Percentiles rank a stretch among this genome's conserved stretches.
phyloP scores from a whole-genome alignment of 768 basidiomycete species.

The Leucosporidium scottii region DNA sequence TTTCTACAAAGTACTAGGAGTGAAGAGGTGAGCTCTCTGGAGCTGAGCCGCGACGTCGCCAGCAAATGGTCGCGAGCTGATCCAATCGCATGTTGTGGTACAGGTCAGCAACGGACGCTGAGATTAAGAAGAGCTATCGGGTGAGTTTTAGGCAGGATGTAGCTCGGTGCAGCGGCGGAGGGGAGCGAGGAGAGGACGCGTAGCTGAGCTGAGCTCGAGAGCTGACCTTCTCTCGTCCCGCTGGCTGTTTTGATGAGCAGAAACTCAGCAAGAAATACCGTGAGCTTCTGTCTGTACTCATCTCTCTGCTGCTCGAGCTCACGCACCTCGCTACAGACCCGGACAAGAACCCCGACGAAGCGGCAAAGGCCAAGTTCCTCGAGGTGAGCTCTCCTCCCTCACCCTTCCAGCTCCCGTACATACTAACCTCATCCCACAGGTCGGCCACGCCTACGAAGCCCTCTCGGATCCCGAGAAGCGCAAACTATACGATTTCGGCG shows the following conservation, averaged over 20 bases:
- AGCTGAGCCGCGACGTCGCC: too few relatives aligned
- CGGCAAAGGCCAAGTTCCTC: constrained; percentile 76
- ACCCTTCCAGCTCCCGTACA: constrained; percentile 46
- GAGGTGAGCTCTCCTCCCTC: constrained; percentile 42
- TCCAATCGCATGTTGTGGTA: neutral
- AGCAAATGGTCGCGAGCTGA: neutral
- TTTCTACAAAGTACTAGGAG: constrained; percentile 72
- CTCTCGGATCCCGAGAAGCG: constrained; percentile 86
- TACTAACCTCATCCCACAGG: constrained; percentile 36
- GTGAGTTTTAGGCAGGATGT: neutral
- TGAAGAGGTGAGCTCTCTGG: neutral
- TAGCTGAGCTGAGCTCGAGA: too few relatives aligned
- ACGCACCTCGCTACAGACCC: constrained; percentile 63
- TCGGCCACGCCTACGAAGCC: constrained; percentile 72
- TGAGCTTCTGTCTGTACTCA: neutral
- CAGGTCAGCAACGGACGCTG: constrained; percentile 6
- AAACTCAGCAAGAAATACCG: constrained; percentile 31
- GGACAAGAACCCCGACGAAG: constrained; percentile 79
- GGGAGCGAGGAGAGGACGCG: too few relatives aligned
- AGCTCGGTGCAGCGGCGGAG: neutral
- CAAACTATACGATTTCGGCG: constrained; percentile 86
- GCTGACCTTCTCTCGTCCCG: neutral
- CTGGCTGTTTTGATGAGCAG: constrained; percentile 10
- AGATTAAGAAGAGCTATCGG: constrained; percentile 22
- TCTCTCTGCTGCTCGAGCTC: constrained; percentile 46